These are phyloP conservation scores for Gastrodia elata DNA, from an alignment of 106 monocot genomes.

Conservation along the genomic window DNA sequence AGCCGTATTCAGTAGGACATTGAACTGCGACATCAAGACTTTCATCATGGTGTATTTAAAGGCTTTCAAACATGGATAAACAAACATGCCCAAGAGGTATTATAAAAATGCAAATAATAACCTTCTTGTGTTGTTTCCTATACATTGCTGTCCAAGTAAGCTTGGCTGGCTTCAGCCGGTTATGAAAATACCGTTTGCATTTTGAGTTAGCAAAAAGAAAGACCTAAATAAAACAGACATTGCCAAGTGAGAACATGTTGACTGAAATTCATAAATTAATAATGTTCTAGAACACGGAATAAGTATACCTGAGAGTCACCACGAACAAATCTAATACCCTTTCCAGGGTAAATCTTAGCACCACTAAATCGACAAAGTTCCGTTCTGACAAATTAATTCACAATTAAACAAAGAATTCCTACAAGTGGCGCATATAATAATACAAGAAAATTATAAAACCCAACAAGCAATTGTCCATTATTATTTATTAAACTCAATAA, in stretches of 20 bases:
- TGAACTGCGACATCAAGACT: background rate
- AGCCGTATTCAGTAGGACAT: background rate
- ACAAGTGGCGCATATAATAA: background rate
- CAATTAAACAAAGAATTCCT: background rate
- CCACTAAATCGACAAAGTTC: constrained; percentile 59
- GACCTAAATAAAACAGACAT: constrained; percentile 32
- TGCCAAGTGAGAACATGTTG: background rate
- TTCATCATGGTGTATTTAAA: background rate
- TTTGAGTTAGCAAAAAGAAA: constrained; percentile 64
- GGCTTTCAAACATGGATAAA: background rate
- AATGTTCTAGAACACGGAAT: background rate
- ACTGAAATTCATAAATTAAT: background rate
- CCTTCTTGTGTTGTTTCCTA: constrained; percentile 46
- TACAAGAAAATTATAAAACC: background rate
- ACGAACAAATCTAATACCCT: constrained; percentile 57
- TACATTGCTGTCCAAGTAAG: constrained; percentile 35
- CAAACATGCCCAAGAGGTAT: background rate
- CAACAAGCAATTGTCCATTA: background rate
- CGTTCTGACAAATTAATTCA: constrained; percentile 9
- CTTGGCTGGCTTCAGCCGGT: constrained; percentile 49
- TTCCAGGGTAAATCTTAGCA: constrained; percentile 60
- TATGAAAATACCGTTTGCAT: constrained; percentile 58
- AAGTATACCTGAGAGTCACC: constrained; percentile 45
- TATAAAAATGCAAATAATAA: background rate
- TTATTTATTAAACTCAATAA: background rate